Evolutionary conservation across 1,284 basidiomycete genomes (phyloP).

Genomic region (Austroboletus rostrupii): DNA sequence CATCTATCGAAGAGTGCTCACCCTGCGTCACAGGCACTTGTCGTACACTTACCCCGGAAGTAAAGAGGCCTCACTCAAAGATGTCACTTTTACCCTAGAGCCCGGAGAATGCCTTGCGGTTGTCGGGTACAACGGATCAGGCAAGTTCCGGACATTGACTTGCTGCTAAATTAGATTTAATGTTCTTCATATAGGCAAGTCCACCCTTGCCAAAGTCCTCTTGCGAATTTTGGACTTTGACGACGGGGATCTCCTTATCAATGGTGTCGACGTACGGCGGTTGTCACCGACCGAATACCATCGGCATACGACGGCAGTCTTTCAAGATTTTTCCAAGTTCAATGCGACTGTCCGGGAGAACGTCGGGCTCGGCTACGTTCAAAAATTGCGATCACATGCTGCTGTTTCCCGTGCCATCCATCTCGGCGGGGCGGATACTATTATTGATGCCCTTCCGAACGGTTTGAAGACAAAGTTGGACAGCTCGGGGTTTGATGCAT

Average conservation of each 20-base stretch:
- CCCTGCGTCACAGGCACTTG: conserved; percentile 46
- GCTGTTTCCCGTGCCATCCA: conserved; percentile 59
- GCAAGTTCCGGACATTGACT: conserved; percentile 35
- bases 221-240: conserved; percentile 74
- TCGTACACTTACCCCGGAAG: conserved; percentile 76
- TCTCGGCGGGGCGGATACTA: conserved; percentile 60
- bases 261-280: conserved; percentile 60
- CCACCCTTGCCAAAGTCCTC: conserved; percentile 75
- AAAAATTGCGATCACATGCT: conserved; percentile 46
- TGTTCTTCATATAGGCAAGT: conserved; percentile 56
- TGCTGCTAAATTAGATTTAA: conserved; percentile 11
- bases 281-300: conserved; percentile 69
- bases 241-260: conserved; percentile 60
- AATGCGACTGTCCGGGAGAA: conserved; percentile 71
- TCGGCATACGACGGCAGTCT: conserved; percentile 67
- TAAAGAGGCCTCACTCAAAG: conserved; percentile 56
- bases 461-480: conserved; percentile 68
- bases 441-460: conserved; percentile 60
- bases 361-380: conserved; percentile 70
- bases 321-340: conserved; percentile 80
- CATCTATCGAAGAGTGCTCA: conserved; percentile 12
- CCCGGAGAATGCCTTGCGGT: conserved; percentile 78
- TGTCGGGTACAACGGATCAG: conserved; percentile 79
- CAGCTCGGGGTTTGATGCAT: conserved; percentile 51
- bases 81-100: conserved; percentile 65